Evolutionary conservation across 176 grass and related monocot genomes (phyloP), one percentile per base, ranked within the genome.

Genomic region (Eragrostis curvula): DNA sequence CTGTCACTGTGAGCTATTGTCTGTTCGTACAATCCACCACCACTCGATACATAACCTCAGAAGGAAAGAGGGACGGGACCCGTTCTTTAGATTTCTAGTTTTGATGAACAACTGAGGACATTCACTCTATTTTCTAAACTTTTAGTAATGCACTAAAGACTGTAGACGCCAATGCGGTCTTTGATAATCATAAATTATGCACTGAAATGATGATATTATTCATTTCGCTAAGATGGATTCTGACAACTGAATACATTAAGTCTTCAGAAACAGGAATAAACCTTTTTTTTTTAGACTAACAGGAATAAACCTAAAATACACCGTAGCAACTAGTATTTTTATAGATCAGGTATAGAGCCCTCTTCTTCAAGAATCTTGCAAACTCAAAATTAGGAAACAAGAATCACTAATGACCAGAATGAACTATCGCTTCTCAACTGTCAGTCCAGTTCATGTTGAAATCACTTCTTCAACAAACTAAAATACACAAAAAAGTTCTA

Each of bases 161-260:
- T 74, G 27, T 43, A 40, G 46, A 20, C 21, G 30, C 17, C 51
- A 39, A 74, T 41, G 11, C 13, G 23, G 3, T 55, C 36, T 25
- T 57, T 18, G 20, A 44, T 9, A 48, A 13, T 55, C 9, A 20
- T 53, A 42, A 75, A 81, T 15, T 1, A 70, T 55, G 29, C 18
- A 64, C 25, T 59, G 21, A 59, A 24, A 25, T 59, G 21, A 59
- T 59, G 23, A 21, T 59, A 59, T 63, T 66, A 79, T 48, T 83
- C 57, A 29, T 25, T 72, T 16, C 20, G 6, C 23, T 39, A 20
- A 64, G 20, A 83, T 61, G 53, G 7, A 76, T 40, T 69, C 18
- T 36, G 53, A 15, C 1, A 29, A 64, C 44, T 46, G 0, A 70
- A 79, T 50, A 80, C 43, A 74, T 36, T 42, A 53, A 79, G 15